phyloP scores from a whole-genome alignment of 2,329 filamentous ascomycete species.

The Periconia digitata region DNA sequence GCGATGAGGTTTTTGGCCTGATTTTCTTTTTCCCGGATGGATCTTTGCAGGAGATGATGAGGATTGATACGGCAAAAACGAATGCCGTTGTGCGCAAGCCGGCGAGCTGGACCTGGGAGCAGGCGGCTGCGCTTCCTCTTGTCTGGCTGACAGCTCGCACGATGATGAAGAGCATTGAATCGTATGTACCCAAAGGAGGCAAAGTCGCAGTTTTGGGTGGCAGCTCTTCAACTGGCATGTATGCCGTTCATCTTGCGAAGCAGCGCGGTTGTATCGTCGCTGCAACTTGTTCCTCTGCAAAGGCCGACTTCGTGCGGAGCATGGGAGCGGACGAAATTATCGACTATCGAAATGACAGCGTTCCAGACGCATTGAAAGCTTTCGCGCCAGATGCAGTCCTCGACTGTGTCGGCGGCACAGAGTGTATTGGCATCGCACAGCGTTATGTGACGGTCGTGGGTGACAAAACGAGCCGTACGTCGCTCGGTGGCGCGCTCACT shows the following conservation, averaged over 20 bases:
- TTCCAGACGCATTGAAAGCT: background rate
- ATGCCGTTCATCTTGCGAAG: background rate
- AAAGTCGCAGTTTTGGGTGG: background rate
- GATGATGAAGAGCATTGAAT: background rate
- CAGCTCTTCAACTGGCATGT: background rate
- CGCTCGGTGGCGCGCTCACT: background rate
- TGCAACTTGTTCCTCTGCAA: background rate
- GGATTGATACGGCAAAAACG: background rate
- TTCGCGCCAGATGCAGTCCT: background rate
- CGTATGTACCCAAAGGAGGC: background rate
- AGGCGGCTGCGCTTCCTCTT: background rate
- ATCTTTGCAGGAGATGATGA: background rate
- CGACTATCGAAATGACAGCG: background rate
- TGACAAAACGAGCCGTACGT: background rate
- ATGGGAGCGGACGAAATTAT: background rate
- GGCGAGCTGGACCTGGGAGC: background rate
- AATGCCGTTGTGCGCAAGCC: background rate
- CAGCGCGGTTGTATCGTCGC: background rate
- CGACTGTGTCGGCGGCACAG: background rate
- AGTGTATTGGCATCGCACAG: background rate
- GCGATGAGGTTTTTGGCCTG: background rate
- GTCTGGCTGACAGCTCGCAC: background rate
- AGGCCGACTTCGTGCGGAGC: background rate
- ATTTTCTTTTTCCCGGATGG: background rate
- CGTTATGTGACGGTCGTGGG: background rate